A percentile compares a stretch with the other conserved stretches of the same genome.
Evolutionary conservation across 2,329 filamentous ascomycete genomes (phyloP).

Genomic region (Penicillium hordei): DNA sequence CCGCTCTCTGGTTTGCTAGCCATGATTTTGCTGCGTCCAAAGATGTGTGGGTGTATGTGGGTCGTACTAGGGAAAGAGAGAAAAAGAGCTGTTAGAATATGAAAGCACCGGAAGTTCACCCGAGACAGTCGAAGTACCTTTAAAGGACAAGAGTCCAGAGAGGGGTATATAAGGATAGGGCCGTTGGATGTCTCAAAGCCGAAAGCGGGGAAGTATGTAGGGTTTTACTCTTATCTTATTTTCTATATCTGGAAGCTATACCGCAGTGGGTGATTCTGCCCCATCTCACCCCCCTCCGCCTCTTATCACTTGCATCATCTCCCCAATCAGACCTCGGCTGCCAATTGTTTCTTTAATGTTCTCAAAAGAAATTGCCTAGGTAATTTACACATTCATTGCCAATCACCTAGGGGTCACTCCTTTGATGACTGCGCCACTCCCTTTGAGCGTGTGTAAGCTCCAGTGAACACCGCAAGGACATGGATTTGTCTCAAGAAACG

Average conservation of each 20-base stretch:
- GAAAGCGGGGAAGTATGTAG: slow-evolving; percentile 17
- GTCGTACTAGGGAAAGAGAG: not conserved
- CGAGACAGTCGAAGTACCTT: not conserved
- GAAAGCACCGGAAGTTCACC: not conserved
- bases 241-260: slow-evolving; percentile 11
- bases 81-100: not conserved
- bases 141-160: not conserved
- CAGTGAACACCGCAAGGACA: slow-evolving; percentile 1
- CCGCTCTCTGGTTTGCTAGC: slow-evolving; percentile 30
- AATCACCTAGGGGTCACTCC: not conserved
- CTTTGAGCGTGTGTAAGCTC: slow-evolving; percentile 4
- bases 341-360: not conserved
- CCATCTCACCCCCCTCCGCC: slow-evolving; percentile 8
- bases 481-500: not conserved
- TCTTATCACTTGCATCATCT: slow-evolving; percentile 11
- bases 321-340: not conserved
- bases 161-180: not conserved
- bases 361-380: not conserved
- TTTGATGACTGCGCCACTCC: slow-evolving; percentile 3
- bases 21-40: slow-evolving; percentile 19
- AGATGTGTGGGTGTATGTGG: not conserved
- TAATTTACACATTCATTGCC: not conserved
- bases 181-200: not conserved
- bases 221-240: slow-evolving; percentile 21
- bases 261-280: slow-evolving; percentile 15